Evolutionary conservation across 2,329 filamentous ascomycete species (phyloP).

Genomic region (Xylariales sp.): DNA sequence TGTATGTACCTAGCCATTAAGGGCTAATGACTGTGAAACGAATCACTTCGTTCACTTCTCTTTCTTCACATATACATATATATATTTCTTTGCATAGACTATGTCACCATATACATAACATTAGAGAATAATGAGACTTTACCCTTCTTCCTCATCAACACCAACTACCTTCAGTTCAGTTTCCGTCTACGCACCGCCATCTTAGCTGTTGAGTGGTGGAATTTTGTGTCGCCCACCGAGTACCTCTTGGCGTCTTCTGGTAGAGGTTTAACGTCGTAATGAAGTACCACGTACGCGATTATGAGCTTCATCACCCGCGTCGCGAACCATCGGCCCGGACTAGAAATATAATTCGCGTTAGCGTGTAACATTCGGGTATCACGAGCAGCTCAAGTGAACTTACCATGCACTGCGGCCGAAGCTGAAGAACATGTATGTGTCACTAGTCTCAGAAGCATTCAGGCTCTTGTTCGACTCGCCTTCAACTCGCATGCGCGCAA

Average conservation of each 20-base stretch:
- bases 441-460: conserved; percentile 11
- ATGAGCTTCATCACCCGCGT: conserved; percentile 15
- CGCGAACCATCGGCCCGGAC: conserved; percentile 20
- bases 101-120: too few species aligned
- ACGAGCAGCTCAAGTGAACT: neutral
- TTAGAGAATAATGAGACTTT: too few species aligned
- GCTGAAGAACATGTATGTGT: conserved; percentile 22
- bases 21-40: too few species aligned
- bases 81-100: too few species aligned
- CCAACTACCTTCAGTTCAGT: neutral
- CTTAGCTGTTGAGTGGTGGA: conserved; percentile 15
- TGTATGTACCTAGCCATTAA: too few species aligned
- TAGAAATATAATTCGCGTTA: neutral
- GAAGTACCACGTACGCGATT: conserved; percentile 14
- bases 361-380: neutral
- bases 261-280: conserved; percentile 18
- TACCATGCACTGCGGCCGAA: conserved; percentile 18
- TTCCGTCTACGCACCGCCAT: conserved; percentile 15
- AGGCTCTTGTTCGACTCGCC: conserved; percentile 18
- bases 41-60: too few species aligned
- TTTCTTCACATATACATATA: too few species aligned
- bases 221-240: conserved; percentile 20
- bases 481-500: conserved; percentile 16
- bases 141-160: neutral
- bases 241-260: conserved; percentile 11